Conservation (phyloP, 2,329 filamentous ascomycete genomes). For the Colletotrichum truncatum region DNA sequence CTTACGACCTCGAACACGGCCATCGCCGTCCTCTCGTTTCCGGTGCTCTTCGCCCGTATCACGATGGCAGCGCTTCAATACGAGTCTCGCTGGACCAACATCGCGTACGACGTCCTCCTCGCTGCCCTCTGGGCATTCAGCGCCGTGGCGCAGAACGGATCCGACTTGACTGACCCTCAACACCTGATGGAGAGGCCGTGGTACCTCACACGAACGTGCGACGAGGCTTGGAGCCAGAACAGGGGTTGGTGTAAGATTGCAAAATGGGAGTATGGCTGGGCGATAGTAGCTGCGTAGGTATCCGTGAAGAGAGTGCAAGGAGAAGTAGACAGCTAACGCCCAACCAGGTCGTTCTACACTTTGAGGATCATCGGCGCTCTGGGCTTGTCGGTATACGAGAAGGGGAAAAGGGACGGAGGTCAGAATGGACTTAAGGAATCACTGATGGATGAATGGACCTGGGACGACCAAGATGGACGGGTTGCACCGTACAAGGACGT, state of each 20-base stretch:
- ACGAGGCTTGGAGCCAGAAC: not conserved
- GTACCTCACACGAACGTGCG: slow-evolving; percentile 37
- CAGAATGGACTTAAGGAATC: no score
- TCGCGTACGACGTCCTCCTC: slow-evolving; percentile 41
- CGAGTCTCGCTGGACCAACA: slow-evolving; percentile 27
- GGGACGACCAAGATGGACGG: no score
- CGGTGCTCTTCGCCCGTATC: slow-evolving; percentile 37
- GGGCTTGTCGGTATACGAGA: not conserved
- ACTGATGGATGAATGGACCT: not conserved
- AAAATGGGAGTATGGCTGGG: not conserved
- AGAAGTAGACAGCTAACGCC: not conserved
- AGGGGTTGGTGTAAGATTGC: not conserved
- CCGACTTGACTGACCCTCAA: slow-evolving; percentile 37
- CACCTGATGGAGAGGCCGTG: slow-evolving; percentile 36
- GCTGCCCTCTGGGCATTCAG: slow-evolving; percentile 38
- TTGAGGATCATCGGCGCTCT: not conserved
- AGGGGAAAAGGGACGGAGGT: not conserved
- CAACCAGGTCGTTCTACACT: not conserved
- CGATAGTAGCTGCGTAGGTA: not conserved
- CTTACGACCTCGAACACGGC: slow-evolving; percentile 39
- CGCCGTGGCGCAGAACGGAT: slow-evolving; percentile 31
- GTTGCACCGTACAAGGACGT: not conserved
- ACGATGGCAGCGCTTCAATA: slow-evolving; percentile 34
- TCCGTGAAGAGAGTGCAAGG: not conserved
- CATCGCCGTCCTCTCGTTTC: slow-evolving; percentile 39